Conservation (phyloP, 148 eudicot species). For the Camellia sinensis region DNA sequence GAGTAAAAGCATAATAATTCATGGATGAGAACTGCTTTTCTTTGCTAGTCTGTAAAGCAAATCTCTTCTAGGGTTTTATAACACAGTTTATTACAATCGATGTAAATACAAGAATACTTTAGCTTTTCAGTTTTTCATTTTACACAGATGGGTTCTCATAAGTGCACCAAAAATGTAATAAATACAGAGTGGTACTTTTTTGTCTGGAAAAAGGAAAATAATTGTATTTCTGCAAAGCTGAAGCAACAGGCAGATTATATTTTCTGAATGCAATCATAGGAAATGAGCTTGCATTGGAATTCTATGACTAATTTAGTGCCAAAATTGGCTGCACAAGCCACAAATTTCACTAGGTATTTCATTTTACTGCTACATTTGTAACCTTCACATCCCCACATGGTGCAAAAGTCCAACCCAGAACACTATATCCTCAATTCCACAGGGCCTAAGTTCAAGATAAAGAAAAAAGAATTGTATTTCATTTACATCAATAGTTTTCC, state of each 20-base stretch:
- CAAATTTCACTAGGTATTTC: slow-evolving; percentile 3
- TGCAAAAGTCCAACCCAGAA: neutral
- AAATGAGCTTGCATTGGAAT: neutral
- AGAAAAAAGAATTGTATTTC: neutral
- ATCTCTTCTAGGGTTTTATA: neutral
- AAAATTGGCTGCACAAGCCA: slow-evolving; percentile 2
- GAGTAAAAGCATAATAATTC: slow-evolving; percentile 9
- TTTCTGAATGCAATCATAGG: slow-evolving; percentile 3
- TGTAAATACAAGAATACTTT: slow-evolving; percentile 2
- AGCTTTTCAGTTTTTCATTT: slow-evolving; percentile 1
- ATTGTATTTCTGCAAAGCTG: neutral
- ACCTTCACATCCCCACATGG: neutral
- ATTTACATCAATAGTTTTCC: neutral
- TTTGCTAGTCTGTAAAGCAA: neutral
- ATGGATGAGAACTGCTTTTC: neutral
- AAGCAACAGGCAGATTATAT: slow-evolving; percentile 10
- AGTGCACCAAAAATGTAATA: neutral
- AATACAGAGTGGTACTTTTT: neutral
- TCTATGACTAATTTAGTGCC: neutral
- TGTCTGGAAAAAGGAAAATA: neutral
- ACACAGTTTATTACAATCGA: neutral
- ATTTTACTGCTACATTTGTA: neutral
- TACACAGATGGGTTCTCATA: neutral
- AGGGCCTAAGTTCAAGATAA: slow-evolving; percentile 1
- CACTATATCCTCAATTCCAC: neutral